phyloP scores from a whole-genome alignment of 2,329 filamentous ascomycete species.

The Fusarium incarnatum region DNA sequence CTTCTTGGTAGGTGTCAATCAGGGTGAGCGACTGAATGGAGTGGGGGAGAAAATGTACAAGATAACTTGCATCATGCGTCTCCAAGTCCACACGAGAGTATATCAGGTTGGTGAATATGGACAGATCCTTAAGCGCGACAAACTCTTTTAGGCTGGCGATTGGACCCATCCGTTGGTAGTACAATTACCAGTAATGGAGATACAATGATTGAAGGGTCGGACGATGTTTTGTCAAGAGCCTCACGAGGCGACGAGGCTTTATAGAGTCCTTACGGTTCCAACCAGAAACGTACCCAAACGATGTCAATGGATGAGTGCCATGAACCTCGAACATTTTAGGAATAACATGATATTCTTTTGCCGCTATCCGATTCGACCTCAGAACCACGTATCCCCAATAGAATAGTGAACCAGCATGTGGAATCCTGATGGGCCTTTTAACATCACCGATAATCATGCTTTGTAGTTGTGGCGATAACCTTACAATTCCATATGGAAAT shows the following conservation, averaged over 20 bases:
- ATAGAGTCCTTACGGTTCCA: background rate
- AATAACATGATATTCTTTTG: background rate
- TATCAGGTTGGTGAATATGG: background rate
- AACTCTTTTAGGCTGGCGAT: background rate
- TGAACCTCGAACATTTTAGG: background rate
- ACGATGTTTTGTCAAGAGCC: background rate
- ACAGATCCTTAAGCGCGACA: background rate
- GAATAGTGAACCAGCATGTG: background rate
- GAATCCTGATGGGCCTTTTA: background rate
- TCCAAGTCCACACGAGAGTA: too few species aligned
- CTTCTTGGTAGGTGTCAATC: too few species aligned
- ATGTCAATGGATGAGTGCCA: background rate
- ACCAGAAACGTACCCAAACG: background rate
- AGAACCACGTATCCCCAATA: background rate
- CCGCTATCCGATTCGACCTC: background rate
- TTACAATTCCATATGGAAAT: background rate
- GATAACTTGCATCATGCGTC: too few species aligned
- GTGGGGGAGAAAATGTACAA: too few species aligned
- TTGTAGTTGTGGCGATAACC: background rate
- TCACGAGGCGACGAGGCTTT: background rate
- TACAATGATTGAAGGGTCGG: background rate
- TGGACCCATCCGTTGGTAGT: background rate
- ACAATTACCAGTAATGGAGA: background rate
- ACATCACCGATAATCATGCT: too few species aligned
- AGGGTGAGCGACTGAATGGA: too few species aligned